Conservation (phyloP, 2,329 filamentous ascomycete species). For the Dendrostoma leiphaemia region DNA sequence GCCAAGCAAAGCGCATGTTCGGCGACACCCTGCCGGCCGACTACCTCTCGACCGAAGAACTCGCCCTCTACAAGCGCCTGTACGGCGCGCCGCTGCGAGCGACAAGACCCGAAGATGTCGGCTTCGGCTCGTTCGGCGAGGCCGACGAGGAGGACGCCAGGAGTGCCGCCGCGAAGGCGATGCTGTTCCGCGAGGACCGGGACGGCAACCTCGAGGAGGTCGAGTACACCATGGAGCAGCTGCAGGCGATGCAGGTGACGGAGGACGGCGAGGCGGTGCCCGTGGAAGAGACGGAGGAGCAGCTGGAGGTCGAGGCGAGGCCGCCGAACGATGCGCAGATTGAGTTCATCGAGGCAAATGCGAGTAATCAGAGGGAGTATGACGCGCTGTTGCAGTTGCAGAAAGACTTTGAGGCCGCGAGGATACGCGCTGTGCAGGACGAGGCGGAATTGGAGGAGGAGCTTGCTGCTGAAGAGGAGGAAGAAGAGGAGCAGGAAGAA, state of each 20-base stretch:
- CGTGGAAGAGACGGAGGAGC: conserved; percentile 41
- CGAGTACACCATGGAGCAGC: conserved; percentile 38
- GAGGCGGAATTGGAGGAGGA: conserved; percentile 18
- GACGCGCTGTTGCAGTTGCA: conserved; percentile 53
- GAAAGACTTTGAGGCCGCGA: conserved; percentile 53
- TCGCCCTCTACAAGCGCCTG: conserved; percentile 72
- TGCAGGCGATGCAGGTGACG: conserved; percentile 40
- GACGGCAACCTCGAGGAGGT: conserved; percentile 63
- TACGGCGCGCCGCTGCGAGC: conserved; percentile 74
- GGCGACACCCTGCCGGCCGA: conserved; percentile 73
- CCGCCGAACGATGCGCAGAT: conserved; percentile 33
- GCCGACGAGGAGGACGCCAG: conserved; percentile 20
- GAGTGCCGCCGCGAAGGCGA: conserved; percentile 34
- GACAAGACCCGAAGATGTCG: conserved; percentile 59
- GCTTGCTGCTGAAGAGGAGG: conserved; percentile 27
- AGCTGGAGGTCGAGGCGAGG: conserved; percentile 10
- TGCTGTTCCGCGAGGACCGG: conserved; percentile 53
- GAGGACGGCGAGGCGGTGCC: conserved; percentile 35
- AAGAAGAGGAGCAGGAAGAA: conserved; percentile 27
- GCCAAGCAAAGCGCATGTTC: conserved; percentile 70
- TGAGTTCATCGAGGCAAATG: conserved; percentile 46
- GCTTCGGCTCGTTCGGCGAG: conserved; percentile 29
- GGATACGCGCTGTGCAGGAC: conserved; percentile 31
- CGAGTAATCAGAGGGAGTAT: conserved; percentile 54
- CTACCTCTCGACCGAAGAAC: conserved; percentile 69